Conservation (phyloP, 768 basidiomycete species). For the Lentinula lateritia region DNA sequence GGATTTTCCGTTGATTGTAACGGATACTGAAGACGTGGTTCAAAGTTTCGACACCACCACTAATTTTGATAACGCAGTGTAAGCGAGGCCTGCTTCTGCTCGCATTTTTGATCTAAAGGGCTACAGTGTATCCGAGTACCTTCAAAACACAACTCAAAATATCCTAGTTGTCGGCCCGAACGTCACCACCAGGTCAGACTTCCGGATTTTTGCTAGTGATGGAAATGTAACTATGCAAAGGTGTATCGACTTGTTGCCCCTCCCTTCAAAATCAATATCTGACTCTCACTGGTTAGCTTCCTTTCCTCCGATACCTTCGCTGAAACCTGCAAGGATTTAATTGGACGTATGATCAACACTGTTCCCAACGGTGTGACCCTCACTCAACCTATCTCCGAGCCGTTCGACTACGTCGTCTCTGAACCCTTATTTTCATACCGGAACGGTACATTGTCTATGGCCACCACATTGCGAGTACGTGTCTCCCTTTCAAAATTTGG, state of each 20-base stretch:
- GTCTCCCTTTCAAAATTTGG: background rate
- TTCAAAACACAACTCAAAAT: background rate
- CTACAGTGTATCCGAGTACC: constrained; percentile 1
- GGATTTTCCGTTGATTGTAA: background rate
- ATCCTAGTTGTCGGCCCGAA: constrained; percentile 1
- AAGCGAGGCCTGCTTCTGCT: background rate
- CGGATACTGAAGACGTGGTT: background rate
- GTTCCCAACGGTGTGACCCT: constrained; percentile 38
- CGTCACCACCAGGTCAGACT: constrained; percentile 13
- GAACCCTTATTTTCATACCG: constrained; percentile 25
- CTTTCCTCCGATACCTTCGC: constrained; percentile 22
- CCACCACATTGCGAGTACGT: constrained; percentile 32
- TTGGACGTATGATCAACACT: constrained; percentile 44
- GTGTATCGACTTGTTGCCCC: background rate
- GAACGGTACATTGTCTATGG: constrained; percentile 31
- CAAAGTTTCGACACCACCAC: background rate
- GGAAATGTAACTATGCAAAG: constrained; percentile 16
- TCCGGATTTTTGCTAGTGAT: constrained; percentile 17
- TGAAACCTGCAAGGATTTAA: constrained; percentile 30
- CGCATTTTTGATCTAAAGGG: background rate
- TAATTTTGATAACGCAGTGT: background rate
- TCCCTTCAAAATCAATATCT: background rate
- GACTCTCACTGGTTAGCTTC: background rate
- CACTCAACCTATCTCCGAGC: constrained; percentile 30
- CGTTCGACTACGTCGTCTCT: constrained; percentile 28